Percentiles rank a stretch among this genome's conserved stretches.
phyloP scores from a whole-genome alignment of 495 filamentous ascomycete genomes.

The Talaromyces nanjingensis region DNA sequence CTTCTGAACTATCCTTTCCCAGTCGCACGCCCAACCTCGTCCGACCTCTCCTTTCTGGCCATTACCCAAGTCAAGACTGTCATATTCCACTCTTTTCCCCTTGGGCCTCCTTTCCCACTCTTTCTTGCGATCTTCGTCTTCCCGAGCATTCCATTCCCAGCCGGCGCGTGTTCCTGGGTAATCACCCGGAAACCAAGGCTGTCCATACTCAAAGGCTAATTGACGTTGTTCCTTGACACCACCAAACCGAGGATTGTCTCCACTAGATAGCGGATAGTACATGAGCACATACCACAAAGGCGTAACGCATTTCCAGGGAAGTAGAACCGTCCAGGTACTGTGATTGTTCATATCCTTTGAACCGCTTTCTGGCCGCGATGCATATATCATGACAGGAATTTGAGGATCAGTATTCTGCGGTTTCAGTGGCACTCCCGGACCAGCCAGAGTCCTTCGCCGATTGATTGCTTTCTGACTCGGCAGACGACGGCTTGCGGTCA shows the following conservation, averaged over 20 bases:
- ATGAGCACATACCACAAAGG: constrained; percentile 84
- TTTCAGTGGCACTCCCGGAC: constrained; percentile 58
- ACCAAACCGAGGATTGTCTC: constrained; percentile 73
- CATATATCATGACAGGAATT: constrained; percentile 71
- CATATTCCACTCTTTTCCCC: constrained; percentile 71
- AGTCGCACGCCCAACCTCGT: constrained; percentile 81
- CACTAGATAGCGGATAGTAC: constrained; percentile 76
- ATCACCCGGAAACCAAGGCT: constrained; percentile 84
- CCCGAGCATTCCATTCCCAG: constrained; percentile 62
- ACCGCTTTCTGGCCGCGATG: constrained; percentile 42
- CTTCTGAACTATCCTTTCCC: constrained; percentile 54
- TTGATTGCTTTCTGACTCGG: constrained; percentile 83
- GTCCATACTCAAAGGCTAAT: constrained; percentile 70
- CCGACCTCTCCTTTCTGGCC: constrained; percentile 80
- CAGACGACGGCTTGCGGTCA: constrained; percentile 53
- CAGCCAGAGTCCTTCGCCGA: constrained; percentile 63
- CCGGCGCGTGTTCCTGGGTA: constrained; percentile 79
- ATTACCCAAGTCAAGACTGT: constrained; percentile 65
- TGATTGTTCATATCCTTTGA: constrained; percentile 39
- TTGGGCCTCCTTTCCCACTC: constrained; percentile 78
- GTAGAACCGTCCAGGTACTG: constrained; percentile 75
- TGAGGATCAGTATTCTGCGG: constrained; percentile 61
- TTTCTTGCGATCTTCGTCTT: constrained; percentile 51
- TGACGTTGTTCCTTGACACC: constrained; percentile 76
- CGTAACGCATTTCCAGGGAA: constrained; percentile 86